Base-by-base conservation (phyloP, 1,284 basidiomycete species). In the Peniophora sp. region DNA sequence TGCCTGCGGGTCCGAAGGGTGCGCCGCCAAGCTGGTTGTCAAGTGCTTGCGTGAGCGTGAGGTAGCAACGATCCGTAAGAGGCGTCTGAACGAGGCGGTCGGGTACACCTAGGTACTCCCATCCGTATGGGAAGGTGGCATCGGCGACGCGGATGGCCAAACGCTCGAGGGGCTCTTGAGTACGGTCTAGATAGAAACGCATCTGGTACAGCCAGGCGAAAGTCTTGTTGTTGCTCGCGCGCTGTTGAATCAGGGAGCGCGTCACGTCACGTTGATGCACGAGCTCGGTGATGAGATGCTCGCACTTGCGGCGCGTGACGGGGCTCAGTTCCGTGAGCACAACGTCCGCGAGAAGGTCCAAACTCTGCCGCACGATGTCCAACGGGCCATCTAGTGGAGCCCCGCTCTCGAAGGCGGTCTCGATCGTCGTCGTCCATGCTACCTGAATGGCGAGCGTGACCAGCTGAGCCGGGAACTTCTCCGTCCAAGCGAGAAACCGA, bases 161-260 rank as follows among this genome's bases (percentile, higher is more conserved):
- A 23, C 92, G 75, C 23, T 94, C 83, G 39, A 97, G 73, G 0
- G 93, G 88, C 36, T 85, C 79, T 12, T 79, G 64, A 0, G 69
- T 64, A 14, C 75, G 73, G 60, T 97, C 85, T 44, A 97, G 78
- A 66, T 99, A 98, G 74, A 95, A 99, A 8, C 97, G 90, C 96
- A 99, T 98, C 65, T 99, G 95, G 59, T 93, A 97, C 10, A 98
- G 74, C 97, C 97, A 99, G 5, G 83, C 80, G 66, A 99, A 99
- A 51, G 80, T 79, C 57, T 81, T 83, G 52, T 79, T 70, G 54
- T 88, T 83, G 1, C 69, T 56, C 10, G 89, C 77, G n/a, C 73
- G 69, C 58, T 86, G 78, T 51, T 81, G 74, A 48, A 92, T 78
- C 49, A 99, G 83, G 10, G 79, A 71, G 15, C 96, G 88, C 41